phyloP scores from a whole-genome alignment of 2,329 filamentous ascomycete species.

The Apiospora aurea region DNA sequence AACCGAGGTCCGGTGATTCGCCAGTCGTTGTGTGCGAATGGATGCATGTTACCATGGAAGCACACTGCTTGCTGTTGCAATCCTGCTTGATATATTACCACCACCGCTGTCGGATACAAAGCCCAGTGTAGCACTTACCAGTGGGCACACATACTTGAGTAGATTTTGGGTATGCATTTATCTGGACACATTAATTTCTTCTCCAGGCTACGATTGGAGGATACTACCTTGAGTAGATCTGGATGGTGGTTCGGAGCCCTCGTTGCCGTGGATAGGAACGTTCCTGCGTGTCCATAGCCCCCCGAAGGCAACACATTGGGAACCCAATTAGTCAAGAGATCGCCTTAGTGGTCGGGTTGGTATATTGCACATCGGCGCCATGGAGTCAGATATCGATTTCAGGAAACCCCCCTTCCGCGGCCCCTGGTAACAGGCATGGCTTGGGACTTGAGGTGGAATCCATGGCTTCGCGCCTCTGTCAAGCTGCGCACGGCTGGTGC shows the following conservation, averaged over 20 bases:
- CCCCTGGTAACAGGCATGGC: not conserved
- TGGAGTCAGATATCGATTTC: not conserved
- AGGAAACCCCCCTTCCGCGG: not conserved
- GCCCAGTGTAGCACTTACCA: not conserved
- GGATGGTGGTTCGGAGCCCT: constrained; percentile 9
- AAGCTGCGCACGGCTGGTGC: not conserved
- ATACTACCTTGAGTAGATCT: not conserved
- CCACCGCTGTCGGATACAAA: not conserved
- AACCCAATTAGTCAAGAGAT: not conserved
- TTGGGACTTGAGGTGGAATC: not conserved
- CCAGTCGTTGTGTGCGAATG: not conserved
- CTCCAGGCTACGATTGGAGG: not conserved
- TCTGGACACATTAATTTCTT: not conserved
- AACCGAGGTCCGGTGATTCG: not conserved
- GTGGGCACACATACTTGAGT: not conserved
- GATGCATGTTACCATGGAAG: not conserved
- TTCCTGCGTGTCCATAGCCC: not conserved
- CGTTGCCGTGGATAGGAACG: constrained; percentile 7
- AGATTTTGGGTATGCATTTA: not conserved
- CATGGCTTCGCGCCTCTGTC: not conserved
- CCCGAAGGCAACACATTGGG: not conserved
- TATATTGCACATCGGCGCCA: constrained; percentile 1
- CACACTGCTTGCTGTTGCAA: not conserved
- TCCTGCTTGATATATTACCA: not conserved
- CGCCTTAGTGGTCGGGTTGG: constrained; percentile 1